Percentiles rank a stretch among this genome's conserved stretches.
These are phyloP conservation scores for Ceratonia siliqua DNA, from an alignment of 306 rosid genomes.

Conservation along the genomic window DNA sequence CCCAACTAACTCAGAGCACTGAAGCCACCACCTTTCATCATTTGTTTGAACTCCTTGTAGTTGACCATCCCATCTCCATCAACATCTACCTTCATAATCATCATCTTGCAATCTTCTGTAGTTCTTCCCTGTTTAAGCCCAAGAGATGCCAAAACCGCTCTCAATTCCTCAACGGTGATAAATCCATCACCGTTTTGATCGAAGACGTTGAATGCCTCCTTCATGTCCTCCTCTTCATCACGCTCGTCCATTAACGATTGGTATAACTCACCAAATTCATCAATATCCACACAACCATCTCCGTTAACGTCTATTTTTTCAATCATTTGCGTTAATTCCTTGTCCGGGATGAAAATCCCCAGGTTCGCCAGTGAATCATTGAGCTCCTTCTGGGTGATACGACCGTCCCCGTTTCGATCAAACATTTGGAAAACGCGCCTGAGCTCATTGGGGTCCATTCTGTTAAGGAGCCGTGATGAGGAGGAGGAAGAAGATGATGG, in stretches of 20 bases:
- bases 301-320: slow-evolving; percentile 66
- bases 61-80: slow-evolving; percentile 91
- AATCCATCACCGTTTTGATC: slow-evolving; percentile 86
- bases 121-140: slow-evolving; percentile 86
- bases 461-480: neutral
- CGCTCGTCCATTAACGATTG: slow-evolving; percentile 65
- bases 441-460: slow-evolving; percentile 64
- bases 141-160: slow-evolving; percentile 62
- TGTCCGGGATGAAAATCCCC: slow-evolving; percentile 68
- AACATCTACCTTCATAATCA: slow-evolving; percentile 80
- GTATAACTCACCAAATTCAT: slow-evolving; percentile 71
- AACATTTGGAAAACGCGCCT: slow-evolving; percentile 78
- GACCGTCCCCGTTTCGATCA: slow-evolving; percentile 75
- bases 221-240: slow-evolving; percentile 79
- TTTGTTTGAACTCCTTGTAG: slow-evolving; percentile 75
- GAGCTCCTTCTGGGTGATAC: slow-evolving; percentile 67
- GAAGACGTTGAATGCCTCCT: slow-evolving; percentile 80
- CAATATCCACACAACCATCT: slow-evolving; percentile 76
- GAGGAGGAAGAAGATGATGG: neutral
- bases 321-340: slow-evolving; percentile 63
- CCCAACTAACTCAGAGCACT: slow-evolving; percentile 40
- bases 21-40: slow-evolving; percentile 88
- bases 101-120: slow-evolving; percentile 75
- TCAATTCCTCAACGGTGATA: slow-evolving; percentile 77
- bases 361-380: slow-evolving; percentile 70